Percentiles rank a stretch among this genome's conserved stretches.
phyloP scores from a whole-genome alignment of 2,329 filamentous ascomycete genomes.

The Sphaerulina musiva region DNA sequence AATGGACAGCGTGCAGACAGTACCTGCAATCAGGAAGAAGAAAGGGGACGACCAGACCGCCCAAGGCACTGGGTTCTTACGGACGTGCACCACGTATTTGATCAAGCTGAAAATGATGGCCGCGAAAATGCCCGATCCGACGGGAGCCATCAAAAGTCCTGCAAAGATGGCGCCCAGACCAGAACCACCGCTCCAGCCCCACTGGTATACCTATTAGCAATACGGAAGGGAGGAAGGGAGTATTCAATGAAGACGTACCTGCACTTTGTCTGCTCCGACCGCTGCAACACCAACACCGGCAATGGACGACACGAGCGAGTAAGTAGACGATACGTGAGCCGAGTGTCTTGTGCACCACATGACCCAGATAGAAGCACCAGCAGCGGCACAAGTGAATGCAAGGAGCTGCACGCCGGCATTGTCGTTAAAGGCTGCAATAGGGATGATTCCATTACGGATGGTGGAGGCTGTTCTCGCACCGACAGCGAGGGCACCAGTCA shows the following conservation, averaged over 20 bases:
- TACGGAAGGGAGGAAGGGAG: conserved; percentile 50
- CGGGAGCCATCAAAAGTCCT: conserved; percentile 44
- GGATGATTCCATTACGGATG: conserved; percentile 55
- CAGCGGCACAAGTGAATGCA: conserved; percentile 42
- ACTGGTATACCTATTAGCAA: conserved; percentile 49
- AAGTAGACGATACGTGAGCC: conserved; percentile 56
- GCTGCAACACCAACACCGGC: conserved; percentile 43
- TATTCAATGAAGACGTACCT: conserved; percentile 41
- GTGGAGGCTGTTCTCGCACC: conserved; percentile 54
- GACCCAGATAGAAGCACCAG: conserved; percentile 48
- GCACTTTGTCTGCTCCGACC: conserved; percentile 48
- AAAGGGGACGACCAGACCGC: conserved; percentile 44
- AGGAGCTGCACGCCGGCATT: conserved; percentile 39
- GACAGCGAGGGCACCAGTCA: conserved; percentile 46
- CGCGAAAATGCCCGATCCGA: conserved; percentile 42
- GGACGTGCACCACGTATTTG: conserved; percentile 45
- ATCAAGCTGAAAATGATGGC: conserved; percentile 44
- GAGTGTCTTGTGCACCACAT: conserved; percentile 50
- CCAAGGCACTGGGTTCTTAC: conserved; percentile 43
- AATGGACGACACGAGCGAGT: conserved; percentile 52
- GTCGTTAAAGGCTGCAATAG: conserved; percentile 42
- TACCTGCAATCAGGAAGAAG: conserved; percentile 43
- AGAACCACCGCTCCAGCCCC: conserved; percentile 29
- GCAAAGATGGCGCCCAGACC: conserved; percentile 40
- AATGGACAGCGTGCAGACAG: conserved; percentile 50